Conservation (phyloP, 352 stramenopile genomes). For the Globisporangium mamillatum region DNA sequence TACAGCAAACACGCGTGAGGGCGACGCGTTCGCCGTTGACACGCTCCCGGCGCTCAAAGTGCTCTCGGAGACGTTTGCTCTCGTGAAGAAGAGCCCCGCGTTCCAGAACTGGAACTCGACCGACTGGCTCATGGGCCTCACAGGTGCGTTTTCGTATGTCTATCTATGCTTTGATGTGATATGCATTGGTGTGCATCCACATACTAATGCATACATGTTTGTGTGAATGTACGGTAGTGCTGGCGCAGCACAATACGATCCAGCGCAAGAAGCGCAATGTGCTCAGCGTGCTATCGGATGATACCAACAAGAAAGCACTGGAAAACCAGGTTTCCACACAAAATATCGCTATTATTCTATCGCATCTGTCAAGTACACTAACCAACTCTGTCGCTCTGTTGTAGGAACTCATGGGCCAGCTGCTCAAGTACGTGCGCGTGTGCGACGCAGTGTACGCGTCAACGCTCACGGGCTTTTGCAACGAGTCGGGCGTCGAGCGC, state of each 20-base stretch:
- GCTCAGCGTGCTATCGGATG: constrained; percentile 23
- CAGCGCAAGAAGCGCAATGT: constrained; percentile 27
- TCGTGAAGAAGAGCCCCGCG: constrained; percentile 54
- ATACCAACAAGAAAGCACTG: constrained; percentile 25
- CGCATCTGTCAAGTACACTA: background rate
- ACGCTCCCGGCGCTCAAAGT: constrained; percentile 74
- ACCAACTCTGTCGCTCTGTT: background rate
- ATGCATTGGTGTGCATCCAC: background rate
- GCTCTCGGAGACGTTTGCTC: constrained; percentile 62
- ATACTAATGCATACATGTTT: background rate
- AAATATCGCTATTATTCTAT: background rate
- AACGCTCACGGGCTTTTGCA: constrained; percentile 46
- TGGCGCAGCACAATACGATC: constrained; percentile 67
- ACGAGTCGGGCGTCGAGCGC: constrained; percentile 37
- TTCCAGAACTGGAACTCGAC: constrained; percentile 69
- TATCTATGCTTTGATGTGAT: background rate
- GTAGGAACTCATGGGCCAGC: constrained; percentile 11
- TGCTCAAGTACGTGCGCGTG: constrained; percentile 33
- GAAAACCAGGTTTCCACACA: constrained; percentile 14
- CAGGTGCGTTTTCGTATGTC: constrained; percentile 18
- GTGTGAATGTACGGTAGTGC: constrained; percentile 21
- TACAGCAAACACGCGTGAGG: background rate
- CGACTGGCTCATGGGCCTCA: constrained; percentile 82
- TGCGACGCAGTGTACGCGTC: constrained; percentile 74
- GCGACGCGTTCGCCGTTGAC: constrained; percentile 49